Percentiles rank a stretch among this genome's conserved stretches.
Conservation (phyloP, 208 protist species). For the Trypanosomatidae sp. region DNA sequence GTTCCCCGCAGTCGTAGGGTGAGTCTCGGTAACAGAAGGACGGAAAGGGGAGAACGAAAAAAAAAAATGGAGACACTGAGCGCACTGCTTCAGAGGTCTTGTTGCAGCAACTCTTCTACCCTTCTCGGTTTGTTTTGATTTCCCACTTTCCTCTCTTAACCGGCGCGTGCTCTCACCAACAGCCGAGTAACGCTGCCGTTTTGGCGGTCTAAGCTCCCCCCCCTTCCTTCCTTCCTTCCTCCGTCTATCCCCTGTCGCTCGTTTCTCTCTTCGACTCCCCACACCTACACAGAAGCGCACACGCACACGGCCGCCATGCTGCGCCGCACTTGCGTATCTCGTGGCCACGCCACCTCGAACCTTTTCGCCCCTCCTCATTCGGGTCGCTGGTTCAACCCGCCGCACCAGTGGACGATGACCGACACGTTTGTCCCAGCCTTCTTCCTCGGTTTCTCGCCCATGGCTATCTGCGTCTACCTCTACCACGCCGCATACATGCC, state of each 20-base stretch:
- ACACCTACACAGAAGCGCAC: background rate
- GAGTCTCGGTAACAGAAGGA: background rate
- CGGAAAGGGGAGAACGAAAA: too few species aligned
- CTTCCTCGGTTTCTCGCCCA: slow-evolving; percentile 81
- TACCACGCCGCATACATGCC: slow-evolving; percentile 91
- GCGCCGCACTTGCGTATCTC: slow-evolving; percentile 50
- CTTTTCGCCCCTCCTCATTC: slow-evolving; percentile 87
- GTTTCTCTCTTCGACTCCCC: background rate
- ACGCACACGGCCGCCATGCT: slow-evolving; percentile 49
- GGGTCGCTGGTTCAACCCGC: slow-evolving; percentile 91
- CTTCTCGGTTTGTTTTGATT: too few species aligned
- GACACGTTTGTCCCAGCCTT: slow-evolving; percentile 86
- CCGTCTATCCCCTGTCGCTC: background rate
- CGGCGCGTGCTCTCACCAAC: background rate
- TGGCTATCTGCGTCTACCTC: slow-evolving; percentile 78
- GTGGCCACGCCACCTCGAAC: slow-evolving; percentile 89
- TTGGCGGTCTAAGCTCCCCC: background rate
- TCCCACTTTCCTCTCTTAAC: background rate
- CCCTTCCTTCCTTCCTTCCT: background rate
- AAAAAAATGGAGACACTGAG: background rate
- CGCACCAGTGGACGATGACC: slow-evolving; percentile 92
- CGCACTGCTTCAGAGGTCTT: background rate
- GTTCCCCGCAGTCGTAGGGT: background rate
- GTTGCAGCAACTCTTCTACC: background rate
- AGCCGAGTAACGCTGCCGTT: background rate